Evolutionary conservation across 2,329 filamentous ascomycete species (phyloP), one percentile per base, ranked within the genome.

Genomic region (Aspergillus sp.): DNA sequence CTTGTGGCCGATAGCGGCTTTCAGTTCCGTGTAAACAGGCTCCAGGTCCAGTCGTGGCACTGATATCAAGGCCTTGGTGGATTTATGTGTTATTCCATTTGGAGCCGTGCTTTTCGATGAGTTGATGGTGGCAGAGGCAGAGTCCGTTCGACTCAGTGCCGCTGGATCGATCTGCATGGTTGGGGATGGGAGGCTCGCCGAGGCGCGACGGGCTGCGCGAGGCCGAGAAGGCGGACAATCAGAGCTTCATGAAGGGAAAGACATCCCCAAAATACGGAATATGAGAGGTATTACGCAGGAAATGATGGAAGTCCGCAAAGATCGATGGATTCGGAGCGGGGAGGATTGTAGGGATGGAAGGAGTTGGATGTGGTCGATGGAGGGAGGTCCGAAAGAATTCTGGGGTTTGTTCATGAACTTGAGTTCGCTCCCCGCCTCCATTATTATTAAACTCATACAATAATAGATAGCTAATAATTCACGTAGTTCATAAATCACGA

Each of bases 21-120:
- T 87, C 53, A 88, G 76, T 59, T 84, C 81, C 9, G 82, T 80
- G 67, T 88, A 87, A 50, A 86, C 76, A 24, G 84, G 83, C 68
- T 88, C 85, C 51, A 86, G 73, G 64, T 88, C 85, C 55, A 88
- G 79, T 60, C 85, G 82, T 62, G 83, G 84, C 22, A 83, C 80
- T n/a, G 78, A 78, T 51, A 79, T 78, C 55, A 79, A 70, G 26
- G 77, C 74, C 65, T 82, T 82, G 51, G 78, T 78, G 48, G 79
- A 76, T 58, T 82, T 82, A 61, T 80, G 68, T n/a, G 70, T 67
- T 15, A 73, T 61, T 17, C 65, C 63, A 48, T 64, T 68, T 24
- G 67, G 57, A 49, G 68, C 65, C 39, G 68, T 63, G 34, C 64
- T 61, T 57, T 76, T 76, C 30, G 68, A 66, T 50, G 71, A 59